Evolutionary conservation across 2,329 filamentous ascomycete species (phyloP), one percentile per base, ranked within the genome.

Genomic region (Botryotinia calthae): DNA sequence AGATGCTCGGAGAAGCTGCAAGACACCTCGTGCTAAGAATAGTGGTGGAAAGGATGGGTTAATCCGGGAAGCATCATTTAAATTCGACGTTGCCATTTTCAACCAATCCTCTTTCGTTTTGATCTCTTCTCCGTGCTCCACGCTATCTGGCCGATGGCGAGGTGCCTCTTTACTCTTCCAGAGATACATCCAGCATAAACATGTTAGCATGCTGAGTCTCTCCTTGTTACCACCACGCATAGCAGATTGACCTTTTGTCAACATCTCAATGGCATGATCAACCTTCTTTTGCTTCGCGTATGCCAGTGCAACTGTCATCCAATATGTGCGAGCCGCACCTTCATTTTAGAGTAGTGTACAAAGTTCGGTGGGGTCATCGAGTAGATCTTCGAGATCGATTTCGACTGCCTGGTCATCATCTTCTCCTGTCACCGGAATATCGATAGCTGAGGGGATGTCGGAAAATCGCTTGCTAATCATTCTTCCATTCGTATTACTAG

Each of bases 221-320:
- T 93, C 91, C 76, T 91, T 90, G 37, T 86, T 84, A 63, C 86
- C 87, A 51, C 86, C 87, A 73, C 86, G 85, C 77, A 91, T 86
- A 25, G 89, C 89, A 48, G 84, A 83, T 72, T 91, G 82, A 54
- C 89, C 90, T 80, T 90, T 89, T 67, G 90, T 89, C 77, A 91
- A 84, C 85, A 91, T 90, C 82, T 91, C 89, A 78, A 91, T 91
- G 73, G 89, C 89, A 84, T 96, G 93, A 80, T 98, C 95, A 75
- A 96, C 89, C 84, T 97, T 97, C 80, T 91, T 91, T 84, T 97
- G 94, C 84, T 98, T 99, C 58, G 96, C 95, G 81, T 99, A 99
- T 65, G 95, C 95, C 73, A 98, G 87, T 59, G 97, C 93, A 77
- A 98, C 96, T n/a, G 94, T 95, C 86, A 99, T 95, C 97, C 97